phyloP scores from a whole-genome alignment of 2,329 filamentous ascomycete species.

The Ophiocordyceps unilateralis region DNA sequence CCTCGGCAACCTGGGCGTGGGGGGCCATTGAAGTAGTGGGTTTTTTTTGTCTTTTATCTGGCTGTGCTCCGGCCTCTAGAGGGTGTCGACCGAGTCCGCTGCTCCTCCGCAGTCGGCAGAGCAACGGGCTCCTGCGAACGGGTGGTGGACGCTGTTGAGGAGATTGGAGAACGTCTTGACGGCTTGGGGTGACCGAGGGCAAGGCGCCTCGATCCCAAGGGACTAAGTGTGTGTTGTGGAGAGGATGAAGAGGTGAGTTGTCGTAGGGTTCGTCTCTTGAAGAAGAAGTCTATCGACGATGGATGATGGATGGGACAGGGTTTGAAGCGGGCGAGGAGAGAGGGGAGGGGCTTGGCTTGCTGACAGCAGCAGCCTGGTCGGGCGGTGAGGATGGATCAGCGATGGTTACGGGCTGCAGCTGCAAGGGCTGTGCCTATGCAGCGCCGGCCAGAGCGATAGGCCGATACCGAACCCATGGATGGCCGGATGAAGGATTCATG shows the following conservation, averaged over 20 bases:
- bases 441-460: too few relatives aligned
- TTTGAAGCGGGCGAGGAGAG: not conserved
- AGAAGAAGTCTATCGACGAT: not conserved
- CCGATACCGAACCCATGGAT: too few relatives aligned
- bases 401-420: not conserved
- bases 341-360: not conserved
- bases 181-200: conserved; percentile 39
- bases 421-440: too few relatives aligned
- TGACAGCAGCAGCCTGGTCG: not conserved
- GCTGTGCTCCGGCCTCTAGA: conserved; percentile 22
- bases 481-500: too few relatives aligned
- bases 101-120: conserved; percentile 73
- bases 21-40: conserved; percentile 58
- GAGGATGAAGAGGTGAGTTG: not conserved
- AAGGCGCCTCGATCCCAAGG: conserved; percentile 30
- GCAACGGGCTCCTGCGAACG: conserved; percentile 92
- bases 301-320: not conserved
- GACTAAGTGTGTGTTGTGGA: not conserved
- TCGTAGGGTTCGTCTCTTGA: not conserved
- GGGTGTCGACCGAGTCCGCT: conserved; percentile 47
- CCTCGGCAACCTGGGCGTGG: conserved; percentile 52
- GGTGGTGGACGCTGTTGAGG: conserved; percentile 88
- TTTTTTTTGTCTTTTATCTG: conserved; percentile 8
- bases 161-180: conserved; percentile 98
- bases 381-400: not conserved